Evolutionary conservation across 768 basidiomycete genomes (phyloP), one percentile per base, ranked within the genome.

Genomic region (Serendipita vermifera): DNA sequence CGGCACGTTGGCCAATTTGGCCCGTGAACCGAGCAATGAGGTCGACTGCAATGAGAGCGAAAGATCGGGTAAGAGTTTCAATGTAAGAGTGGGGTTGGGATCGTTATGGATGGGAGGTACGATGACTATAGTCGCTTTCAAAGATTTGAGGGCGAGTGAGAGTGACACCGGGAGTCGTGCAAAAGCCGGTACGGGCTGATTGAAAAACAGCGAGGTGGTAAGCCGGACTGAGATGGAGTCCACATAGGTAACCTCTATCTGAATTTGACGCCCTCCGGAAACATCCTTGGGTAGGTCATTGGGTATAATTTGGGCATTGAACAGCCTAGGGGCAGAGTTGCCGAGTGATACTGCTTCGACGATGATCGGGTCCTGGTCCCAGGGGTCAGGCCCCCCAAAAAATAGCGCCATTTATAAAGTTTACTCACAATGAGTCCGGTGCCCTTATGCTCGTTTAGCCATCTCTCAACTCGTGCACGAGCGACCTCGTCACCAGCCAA

Each of bases 1-100:
- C 24, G 96, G 94, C 1, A 99, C 87, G 64, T 99, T 92, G 58
- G 90, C 91, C 1, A 99, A 76, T 70, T 97, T 96, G n/a, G 96
- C 93, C 40, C 94, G 82, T 61, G 88, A 92, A 17, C 96, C 96
- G 73, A 98, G 83, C 3, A 97, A 77, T 26, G 92, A 97, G 5
- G 83, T 89, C 9, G 89, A 92, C 51, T 83, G 80, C 38, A 99
- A 74, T 62, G 86, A 81, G 17, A 99, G 80, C 14, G 80, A 80
- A 64, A 99, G 96, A 63, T 88, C 82, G 1, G 90, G 85, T 24
- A 86, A 80, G 20, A 99, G 77, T 29, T 80, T 80, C 33, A 94
- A 65, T 1, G 81, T 80, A 57, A 94, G 60, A 59, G 75, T 73
- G 54, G 88, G 79, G 62, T 82, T 64, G 57, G 75, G 48, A 46